A percentile compares a stretch with the other conserved stretches of the same genome.
These are phyloP conservation scores for Syzygium aromaticum DNA, from an alignment of 345 rosid species.

Conservation along the genomic window DNA sequence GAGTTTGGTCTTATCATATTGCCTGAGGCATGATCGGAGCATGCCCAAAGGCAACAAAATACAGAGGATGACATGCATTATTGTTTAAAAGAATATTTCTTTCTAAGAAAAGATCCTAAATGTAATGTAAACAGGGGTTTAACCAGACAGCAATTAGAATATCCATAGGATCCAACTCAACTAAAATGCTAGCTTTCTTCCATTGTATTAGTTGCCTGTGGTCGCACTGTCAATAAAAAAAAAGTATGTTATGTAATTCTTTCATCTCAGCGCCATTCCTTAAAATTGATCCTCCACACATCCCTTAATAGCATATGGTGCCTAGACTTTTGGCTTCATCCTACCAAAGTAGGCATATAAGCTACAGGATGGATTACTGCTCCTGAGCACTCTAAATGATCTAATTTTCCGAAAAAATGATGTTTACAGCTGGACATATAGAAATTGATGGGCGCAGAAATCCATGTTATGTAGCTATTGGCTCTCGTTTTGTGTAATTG, in stretches of 20 bases:
- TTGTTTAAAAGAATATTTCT: not conserved
- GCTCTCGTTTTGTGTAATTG: not conserved
- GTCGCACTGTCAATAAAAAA: not conserved
- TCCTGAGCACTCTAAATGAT: not conserved
- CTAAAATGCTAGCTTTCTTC: not conserved
- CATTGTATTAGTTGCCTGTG: not conserved
- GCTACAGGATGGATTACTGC: not conserved
- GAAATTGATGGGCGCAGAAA: not conserved
- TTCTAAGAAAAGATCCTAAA: not conserved
- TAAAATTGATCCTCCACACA: not conserved
- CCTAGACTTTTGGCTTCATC: not conserved
- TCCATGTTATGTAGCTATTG: not conserved
- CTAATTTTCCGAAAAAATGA: not conserved
- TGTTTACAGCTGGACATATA: not conserved
- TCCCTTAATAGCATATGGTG: not conserved
- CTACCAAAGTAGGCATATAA: not conserved
- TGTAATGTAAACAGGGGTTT: not conserved
- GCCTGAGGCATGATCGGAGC: not conserved
- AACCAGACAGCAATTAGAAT: not conserved
- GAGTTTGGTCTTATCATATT: not conserved
- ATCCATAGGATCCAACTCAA: not conserved
- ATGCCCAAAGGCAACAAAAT: not conserved
- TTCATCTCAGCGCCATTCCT: not conserved
- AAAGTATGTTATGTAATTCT: not conserved
- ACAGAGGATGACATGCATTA: not conserved